A percentile compares a stretch with the other conserved stretches of the same genome.
phyloP scores from a whole-genome alignment of 2,329 filamentous ascomycete species.

The Leptographium flavum region DNA sequence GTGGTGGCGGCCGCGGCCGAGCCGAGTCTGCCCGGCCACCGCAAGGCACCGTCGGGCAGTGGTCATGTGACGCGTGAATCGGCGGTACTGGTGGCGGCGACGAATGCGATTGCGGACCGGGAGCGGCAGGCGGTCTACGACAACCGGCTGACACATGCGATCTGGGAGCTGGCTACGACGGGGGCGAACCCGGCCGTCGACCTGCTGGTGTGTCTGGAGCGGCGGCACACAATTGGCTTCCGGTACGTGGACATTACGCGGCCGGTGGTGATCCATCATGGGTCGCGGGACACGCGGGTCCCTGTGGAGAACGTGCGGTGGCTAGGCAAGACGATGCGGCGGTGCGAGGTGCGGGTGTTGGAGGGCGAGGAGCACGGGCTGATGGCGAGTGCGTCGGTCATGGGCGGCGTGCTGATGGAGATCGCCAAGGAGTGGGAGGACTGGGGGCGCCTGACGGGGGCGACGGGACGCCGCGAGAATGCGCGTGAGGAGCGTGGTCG shows the following conservation, averaged over 20 bases:
- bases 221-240: conserved; percentile 84
- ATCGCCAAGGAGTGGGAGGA: conserved; percentile 91
- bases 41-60: conserved; percentile 13
- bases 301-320: conserved; percentile 91
- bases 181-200: conserved; percentile 91
- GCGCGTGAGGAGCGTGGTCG: conserved; percentile 14
- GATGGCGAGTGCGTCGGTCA: conserved; percentile 87
- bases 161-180: conserved; percentile 85
- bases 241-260: conserved; percentile 92
- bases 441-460: conserved; percentile 51
- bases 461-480: conserved; percentile 4
- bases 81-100: conserved; percentile 35
- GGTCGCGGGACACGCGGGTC: conserved; percentile 76
- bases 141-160: conserved; percentile 72
- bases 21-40: conserved; percentile 6
- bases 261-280: conserved; percentile 86
- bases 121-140: conserved; percentile 69
- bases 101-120: conserved; percentile 49
- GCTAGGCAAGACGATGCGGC: conserved; percentile 85
- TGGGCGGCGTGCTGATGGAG: conserved; percentile 89
- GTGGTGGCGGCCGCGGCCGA: conserved; percentile 1
- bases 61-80: conserved; percentile 11
- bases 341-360: conserved; percentile 81
- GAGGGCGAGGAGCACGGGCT: conserved; percentile 88
- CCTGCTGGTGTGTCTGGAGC: conserved; percentile 80